Base-by-base conservation (phyloP, 257 asterid species). In the Solanum pinnatisectum region DNA sequence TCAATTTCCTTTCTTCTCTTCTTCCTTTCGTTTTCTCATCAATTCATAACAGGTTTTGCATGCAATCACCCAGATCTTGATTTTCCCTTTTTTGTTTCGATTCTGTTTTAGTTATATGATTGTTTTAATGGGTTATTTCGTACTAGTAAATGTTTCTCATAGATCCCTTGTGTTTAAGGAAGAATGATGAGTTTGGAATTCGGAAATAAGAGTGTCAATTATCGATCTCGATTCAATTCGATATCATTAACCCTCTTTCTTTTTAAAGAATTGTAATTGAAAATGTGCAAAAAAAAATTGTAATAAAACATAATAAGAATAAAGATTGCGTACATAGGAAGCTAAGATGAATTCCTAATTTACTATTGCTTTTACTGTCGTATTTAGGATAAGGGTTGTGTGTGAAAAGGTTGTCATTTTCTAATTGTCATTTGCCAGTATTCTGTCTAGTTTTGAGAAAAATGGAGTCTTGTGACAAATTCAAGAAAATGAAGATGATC, bases 21-120 rank as follows among this genome's bases (percentile, higher is more conserved):
- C 44, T 56, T 93, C 32, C 86, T 92, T 88, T 91, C 96, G 23
- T 84, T 92, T 87, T 91, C 71, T 88, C 88, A 91, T 73, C 92
- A 89, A 73, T 90, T 92, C 88, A 49, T 91, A 73, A 83, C 94
- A 93, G 98, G 98, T 94, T 94, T 86, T 39, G 35, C 18, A 39
- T 39, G 44, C 84, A 46, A 44, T 60, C 46, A 10, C 49, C 32
- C 11, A 23, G 27, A 20, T 59, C 79, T 88, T 39, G n/a, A 20
- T 74, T 49, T 84, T 39, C 27, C 22, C 18, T 14, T n/a, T 12
- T 12, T 12, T 74, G 84, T 72, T 20, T 22, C 33, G 23, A 39
- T 78, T 52, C 3, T 60, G 6, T 60, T 52, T 42, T 63, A 4
- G 12, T 18, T 14, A 6, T 78, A 71, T 71, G 36, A 12, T 27